A percentile compares a stretch with the other conserved stretches of the same genome.
Evolutionary conservation across 2,329 filamentous ascomycete genomes (phyloP).

Genomic region (Xylariaceae sp.): DNA sequence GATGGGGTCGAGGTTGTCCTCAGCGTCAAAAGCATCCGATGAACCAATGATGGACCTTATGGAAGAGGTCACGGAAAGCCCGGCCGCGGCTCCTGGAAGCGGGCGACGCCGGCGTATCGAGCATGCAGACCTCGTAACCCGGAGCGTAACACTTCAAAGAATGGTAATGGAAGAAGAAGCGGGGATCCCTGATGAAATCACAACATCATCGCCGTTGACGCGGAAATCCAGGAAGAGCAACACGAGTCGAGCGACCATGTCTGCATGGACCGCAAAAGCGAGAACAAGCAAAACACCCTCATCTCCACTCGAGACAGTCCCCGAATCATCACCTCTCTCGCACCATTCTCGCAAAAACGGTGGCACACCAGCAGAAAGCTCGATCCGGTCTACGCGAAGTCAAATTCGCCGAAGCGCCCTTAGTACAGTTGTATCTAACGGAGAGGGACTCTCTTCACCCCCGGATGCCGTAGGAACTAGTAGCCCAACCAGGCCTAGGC

Average conservation of each 20-base stretch:
- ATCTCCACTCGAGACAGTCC: slow-evolving; percentile 15
- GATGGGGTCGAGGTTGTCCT: slow-evolving; percentile 21
- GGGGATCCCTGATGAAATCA: slow-evolving; percentile 29
- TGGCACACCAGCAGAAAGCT: slow-evolving; percentile 20
- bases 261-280: slow-evolving; percentile 32
- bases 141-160: slow-evolving; percentile 42
- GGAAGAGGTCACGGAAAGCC: slow-evolving; percentile 52
- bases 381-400: slow-evolving; percentile 27
- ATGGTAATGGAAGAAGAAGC: slow-evolving; percentile 35
- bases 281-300: slow-evolving; percentile 20
- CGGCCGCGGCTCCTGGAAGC: slow-evolving; percentile 52
- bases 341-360: slow-evolving; percentile 24
- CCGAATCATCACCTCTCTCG: slow-evolving; percentile 24
- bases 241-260: slow-evolving; percentile 24
- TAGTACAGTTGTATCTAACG: slow-evolving; percentile 12
- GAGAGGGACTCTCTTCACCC: slow-evolving; percentile 29
- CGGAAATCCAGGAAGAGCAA: slow-evolving; percentile 40
- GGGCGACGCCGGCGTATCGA: slow-evolving; percentile 44
- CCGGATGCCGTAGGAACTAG: slow-evolving; percentile 29
- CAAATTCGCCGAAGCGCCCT: slow-evolving; percentile 22
- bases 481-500: slow-evolving; percentile 28
- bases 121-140: slow-evolving; percentile 35
- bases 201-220: slow-evolving; percentile 42
- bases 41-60: slow-evolving; percentile 20
- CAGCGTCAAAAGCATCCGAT: slow-evolving; percentile 20